phyloP scores from a whole-genome alignment of 108 stramenopile genomes.

The Stephanodiscus minutulus region DNA sequence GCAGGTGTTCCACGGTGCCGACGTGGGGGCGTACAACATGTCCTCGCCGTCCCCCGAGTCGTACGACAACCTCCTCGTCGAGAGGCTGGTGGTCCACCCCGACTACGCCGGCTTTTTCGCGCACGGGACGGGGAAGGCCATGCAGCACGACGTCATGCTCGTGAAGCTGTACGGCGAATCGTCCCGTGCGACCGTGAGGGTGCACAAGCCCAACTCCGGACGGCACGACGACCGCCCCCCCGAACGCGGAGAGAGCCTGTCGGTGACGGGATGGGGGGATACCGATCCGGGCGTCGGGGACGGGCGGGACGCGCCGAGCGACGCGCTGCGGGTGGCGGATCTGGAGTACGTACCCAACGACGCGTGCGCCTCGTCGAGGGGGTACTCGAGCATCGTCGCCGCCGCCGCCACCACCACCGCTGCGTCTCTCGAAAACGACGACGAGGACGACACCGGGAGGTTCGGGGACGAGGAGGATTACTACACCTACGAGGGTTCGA shows the following conservation, averaged over 20 bases:
- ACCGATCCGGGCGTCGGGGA: slow-evolving; percentile 34
- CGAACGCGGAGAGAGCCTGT: slow-evolving; percentile 19
- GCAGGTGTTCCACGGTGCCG: slow-evolving; percentile 39
- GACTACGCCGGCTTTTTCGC: slow-evolving; percentile 36
- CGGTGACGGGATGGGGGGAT: slow-evolving; percentile 43
- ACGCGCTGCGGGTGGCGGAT: slow-evolving; percentile 24
- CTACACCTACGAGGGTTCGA: slow-evolving; percentile 37
- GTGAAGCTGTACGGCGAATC: slow-evolving; percentile 50
- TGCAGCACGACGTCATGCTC: slow-evolving; percentile 51
- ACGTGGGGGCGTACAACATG: slow-evolving; percentile 47
- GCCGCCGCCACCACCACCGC: too few species aligned
- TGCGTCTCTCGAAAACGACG: too few species aligned
- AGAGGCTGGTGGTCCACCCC: slow-evolving; percentile 37
- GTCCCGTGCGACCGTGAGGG: slow-evolving; percentile 29
- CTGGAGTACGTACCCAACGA: slow-evolving; percentile 49
- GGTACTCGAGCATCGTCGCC: slow-evolving; percentile 25
- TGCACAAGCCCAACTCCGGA: slow-evolving; percentile 42
- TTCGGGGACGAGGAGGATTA: slow-evolving; percentile 13
- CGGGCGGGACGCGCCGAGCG: background rate
- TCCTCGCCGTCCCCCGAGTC: background rate
- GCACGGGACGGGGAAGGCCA: too few species aligned
- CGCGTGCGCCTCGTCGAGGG: slow-evolving; percentile 32
- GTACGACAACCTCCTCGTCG: slow-evolving; percentile 44
- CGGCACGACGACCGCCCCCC: background rate
- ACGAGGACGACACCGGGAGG: background rate